Conservation (phyloP, 768 basidiomycete species). For the Pleurotus sapidus region DNA sequence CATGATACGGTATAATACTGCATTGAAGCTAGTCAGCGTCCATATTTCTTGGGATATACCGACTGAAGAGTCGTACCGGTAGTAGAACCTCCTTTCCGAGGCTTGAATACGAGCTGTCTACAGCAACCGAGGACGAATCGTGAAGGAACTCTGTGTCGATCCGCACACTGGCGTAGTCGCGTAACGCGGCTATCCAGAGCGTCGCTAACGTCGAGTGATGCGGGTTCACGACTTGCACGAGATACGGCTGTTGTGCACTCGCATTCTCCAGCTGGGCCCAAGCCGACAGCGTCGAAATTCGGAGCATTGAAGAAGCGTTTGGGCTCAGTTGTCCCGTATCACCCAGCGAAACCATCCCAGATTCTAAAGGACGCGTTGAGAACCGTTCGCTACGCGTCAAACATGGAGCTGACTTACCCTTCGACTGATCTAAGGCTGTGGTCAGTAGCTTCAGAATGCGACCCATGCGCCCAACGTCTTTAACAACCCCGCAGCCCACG, state of each 20-base stretch:
- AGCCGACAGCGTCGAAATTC: conserved; percentile 88
- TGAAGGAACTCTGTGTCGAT: conserved; percentile 86
- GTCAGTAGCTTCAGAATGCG: conserved; percentile 89
- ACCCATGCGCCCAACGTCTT: conserved; percentile 89
- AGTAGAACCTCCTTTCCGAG: conserved; percentile 88
- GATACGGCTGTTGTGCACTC: conserved; percentile 67
- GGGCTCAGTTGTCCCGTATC: conserved; percentile 85
- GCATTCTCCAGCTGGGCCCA: conserved; percentile 94
- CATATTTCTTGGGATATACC: background rate
- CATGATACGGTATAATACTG: conserved; percentile 90
- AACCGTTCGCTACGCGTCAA: background rate
- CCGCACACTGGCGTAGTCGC: conserved; percentile 90
- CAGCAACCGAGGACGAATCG: conserved; percentile 67
- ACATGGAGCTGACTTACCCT: conserved; percentile 48
- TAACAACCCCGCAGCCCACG: conserved; percentile 92
- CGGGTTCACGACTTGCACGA: conserved; percentile 79
- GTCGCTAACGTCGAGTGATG: conserved; percentile 71
- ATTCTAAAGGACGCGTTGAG: conserved; percentile 43
- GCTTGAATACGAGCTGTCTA: conserved; percentile 84
- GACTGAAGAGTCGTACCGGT: conserved; percentile 56
- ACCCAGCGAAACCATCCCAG: conserved; percentile 81
- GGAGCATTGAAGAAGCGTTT: conserved; percentile 92
- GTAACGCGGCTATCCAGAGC: conserved; percentile 84
- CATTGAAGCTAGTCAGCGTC: conserved; percentile 2
- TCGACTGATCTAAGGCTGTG: conserved; percentile 84